Evolutionary conservation across 371 early-diverging fungal species (phyloP), one percentile per base, ranked within the genome.

Genomic region (Rhizomucor pusillus): DNA sequence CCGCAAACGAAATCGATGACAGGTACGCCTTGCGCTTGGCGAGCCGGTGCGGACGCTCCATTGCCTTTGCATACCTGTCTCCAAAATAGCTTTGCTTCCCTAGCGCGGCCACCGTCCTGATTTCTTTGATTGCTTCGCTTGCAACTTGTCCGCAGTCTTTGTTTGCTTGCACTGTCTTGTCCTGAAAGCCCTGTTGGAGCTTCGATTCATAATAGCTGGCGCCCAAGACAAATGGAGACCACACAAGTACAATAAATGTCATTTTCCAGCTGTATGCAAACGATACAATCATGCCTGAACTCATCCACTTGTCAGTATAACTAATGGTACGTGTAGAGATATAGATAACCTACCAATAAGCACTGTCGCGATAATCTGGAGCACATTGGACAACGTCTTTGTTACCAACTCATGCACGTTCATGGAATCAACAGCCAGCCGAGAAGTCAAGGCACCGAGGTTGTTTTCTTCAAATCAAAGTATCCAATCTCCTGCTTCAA

Each of bases 391-490:
- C 59, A 82, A 67, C 2, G 85, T 65, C 50, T 71, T 84, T 23
- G 84, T 80, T 36, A 93, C 75, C 43, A 87, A 57, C 34, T 85
- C 76, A 47, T 79, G 69, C 52, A 84, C 75, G 59, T 77, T 74
- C 37, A 66, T 60, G 3, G 94, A 89, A 60, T 94, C 94, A 11
- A 85, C 79, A 10, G 93, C 82, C 20, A 96, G 76, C 35, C 83
- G 79, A 9, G 92, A 71, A 0, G 90, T 83, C 36, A 95, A 66
- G n/a, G 85, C 85, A 34, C 97, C 94, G 5, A 85, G 79, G 20
- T 74, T 78, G 70, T 94, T 83, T 13, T 80, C n/a, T n/a, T n/a
- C n/a, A n/a, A 67, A 69, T 95, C 95, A 70, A 90, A 95, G 67
- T 80, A 96, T 0, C 72, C 87, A 51, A 91, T 85, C 36, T 94